Base-by-base conservation (phyloP, 2,329 filamentous ascomycete genomes). In the Fulvia fulva region DNA sequence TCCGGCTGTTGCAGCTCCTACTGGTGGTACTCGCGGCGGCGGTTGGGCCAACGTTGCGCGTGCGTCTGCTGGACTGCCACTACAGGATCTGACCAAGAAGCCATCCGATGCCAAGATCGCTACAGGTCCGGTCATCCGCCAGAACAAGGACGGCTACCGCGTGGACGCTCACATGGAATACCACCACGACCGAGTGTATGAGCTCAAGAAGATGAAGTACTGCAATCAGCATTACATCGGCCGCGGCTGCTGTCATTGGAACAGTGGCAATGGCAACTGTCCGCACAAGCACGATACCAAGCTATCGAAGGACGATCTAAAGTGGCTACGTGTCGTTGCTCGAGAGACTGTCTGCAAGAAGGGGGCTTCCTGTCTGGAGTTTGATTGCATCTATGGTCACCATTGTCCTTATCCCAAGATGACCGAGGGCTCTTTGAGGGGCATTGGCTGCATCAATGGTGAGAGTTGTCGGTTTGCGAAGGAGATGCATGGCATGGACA, bases 311-410 rank as follows among this genome's bases (percentile, higher is more conserved):
- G 74, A 75, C 30, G 83, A 87, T 65, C 68, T 81, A 51, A 75
- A 77, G 21, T 79, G 79, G n/a, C 71, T 87, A 55, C 78, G 78
- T 25, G 79, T 82, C 23, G 81, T 87, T 21, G 83, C 84, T 50
- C 80, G 84, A 52, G 85, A 86, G 82, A 84, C 82, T 3, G 83
- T 83, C 23, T 87, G 84, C 67, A 77, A 78, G 57, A 81, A 82
- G 65, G 83, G 83, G 11, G 76, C 79, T 51, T 77, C 77, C 14
- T 87, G 84, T 65, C 76, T 82, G 52, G 84, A 87, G 59, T 69
- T 77, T 1, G 80, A 81, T 58, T 87, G 84, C 71, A 86, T 86
- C 53, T 86, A 86, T 66, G 84, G 84, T 22, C 84, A 87, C 70
- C 79, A 81, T 34, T 87, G 84, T 66, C 82, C 83, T 19, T 81